A percentile compares a stretch with the other conserved stretches of the same genome.
phyloP scores from a whole-genome alignment of 2,329 filamentous ascomycete species.

The Teratosphaeria nubilosa region DNA sequence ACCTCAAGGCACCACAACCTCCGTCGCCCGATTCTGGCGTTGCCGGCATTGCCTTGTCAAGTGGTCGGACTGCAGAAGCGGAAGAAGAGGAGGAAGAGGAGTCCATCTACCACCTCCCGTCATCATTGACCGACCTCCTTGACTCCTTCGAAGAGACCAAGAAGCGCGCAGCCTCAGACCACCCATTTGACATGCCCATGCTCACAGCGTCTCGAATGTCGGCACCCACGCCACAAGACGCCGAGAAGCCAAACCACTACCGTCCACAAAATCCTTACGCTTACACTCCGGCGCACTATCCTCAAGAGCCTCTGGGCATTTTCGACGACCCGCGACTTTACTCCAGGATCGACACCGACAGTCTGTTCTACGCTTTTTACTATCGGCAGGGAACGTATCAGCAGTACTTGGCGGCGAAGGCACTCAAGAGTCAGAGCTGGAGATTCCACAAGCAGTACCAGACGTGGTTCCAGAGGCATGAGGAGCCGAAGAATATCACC shows the following conservation, averaged over 20 bases:
- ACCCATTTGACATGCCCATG: constrained; percentile 61
- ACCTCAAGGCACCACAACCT: constrained; percentile 9
- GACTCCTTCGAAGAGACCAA: constrained; percentile 83
- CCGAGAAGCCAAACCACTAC: constrained; percentile 75
- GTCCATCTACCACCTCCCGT: constrained; percentile 85
- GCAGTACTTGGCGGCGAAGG: constrained; percentile 89
- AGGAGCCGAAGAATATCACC: constrained; percentile 96
- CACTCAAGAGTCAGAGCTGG: constrained; percentile 98
- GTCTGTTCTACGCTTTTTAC: constrained; percentile 97
- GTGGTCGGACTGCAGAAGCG: constrained; percentile 42
- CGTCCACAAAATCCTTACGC: constrained; percentile 69
- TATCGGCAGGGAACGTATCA: constrained; percentile 95
- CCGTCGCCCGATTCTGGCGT: constrained; percentile 27
- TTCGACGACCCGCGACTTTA: constrained; percentile 88
- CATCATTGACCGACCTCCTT: constrained; percentile 78
- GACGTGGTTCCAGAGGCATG: constrained; percentile 97
- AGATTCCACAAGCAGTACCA: constrained; percentile 99
- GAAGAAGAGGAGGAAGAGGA: constrained; percentile 52
- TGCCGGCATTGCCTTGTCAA: constrained; percentile 32
- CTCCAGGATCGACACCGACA: constrained; percentile 83
- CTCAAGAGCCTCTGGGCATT: constrained; percentile 81
- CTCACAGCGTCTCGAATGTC: constrained; percentile 64
- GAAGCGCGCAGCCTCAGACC: constrained; percentile 50
- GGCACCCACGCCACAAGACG: constrained; percentile 66
- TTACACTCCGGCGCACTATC: constrained; percentile 70